These are phyloP conservation scores for Hypoxylon crocopeplum DNA, from an alignment of 495 filamentous ascomycete genomes.

Conservation along the genomic window DNA sequence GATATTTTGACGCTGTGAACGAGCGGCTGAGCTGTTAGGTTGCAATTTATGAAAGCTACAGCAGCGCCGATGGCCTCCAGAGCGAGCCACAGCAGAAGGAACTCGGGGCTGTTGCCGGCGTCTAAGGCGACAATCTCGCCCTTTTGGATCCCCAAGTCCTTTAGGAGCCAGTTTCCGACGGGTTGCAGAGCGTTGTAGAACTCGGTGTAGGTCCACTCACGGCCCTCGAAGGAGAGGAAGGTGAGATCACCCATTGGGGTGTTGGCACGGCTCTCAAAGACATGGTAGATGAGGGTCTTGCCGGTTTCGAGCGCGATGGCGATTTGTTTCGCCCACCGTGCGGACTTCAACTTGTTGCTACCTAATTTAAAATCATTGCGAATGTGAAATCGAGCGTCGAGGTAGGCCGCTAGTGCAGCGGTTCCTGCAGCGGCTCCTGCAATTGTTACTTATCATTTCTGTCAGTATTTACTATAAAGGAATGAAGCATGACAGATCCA, in stretches of 20 bases:
- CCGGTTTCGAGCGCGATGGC: constrained; percentile 15
- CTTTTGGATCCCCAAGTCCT: constrained; percentile 46
- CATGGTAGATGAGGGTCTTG: constrained; percentile 38
- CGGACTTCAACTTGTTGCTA: constrained; percentile 4
- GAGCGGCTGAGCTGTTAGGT: constrained; percentile 43
- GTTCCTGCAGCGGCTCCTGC: no score
- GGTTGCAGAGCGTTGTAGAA: constrained; percentile 40
- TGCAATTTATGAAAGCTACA: constrained; percentile 52
- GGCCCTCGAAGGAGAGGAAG: constrained; percentile 48
- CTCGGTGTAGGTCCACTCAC: constrained; percentile 44
- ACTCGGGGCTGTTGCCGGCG: constrained; percentile 47
- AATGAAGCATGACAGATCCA: no score
- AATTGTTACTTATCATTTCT: no score
- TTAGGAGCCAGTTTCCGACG: constrained; percentile 49
- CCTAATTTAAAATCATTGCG: constrained; percentile 38
- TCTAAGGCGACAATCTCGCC: constrained; percentile 49
- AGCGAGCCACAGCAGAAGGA: constrained; percentile 53
- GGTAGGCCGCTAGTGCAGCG: no score
- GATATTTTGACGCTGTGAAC: constrained; percentile 46
- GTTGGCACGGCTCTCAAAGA: constrained; percentile 42
- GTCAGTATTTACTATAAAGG: no score
- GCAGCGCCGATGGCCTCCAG: constrained; percentile 55
- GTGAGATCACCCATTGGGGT: constrained; percentile 29
- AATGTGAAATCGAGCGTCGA: no score
- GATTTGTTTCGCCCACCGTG: constrained; percentile 14